Evolutionary conservation across 495 filamentous ascomycete species (phyloP).

Genomic region (Recurvomyces mirabilis): DNA sequence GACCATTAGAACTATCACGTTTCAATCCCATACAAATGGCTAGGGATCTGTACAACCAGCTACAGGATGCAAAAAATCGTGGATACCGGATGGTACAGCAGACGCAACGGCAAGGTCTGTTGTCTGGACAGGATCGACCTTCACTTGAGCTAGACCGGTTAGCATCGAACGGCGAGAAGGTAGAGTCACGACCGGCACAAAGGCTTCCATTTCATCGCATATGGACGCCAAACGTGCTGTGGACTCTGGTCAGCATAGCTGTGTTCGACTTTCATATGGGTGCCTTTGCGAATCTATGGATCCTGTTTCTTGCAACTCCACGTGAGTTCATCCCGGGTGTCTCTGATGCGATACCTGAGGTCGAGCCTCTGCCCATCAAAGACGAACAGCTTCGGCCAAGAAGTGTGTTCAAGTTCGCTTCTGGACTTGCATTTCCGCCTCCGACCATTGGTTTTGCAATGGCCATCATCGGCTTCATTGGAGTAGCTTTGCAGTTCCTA

Average conservation of each 20-base stretch:
- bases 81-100: constrained; percentile 15
- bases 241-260: constrained; percentile 22
- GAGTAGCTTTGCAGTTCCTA: constrained; percentile 24
- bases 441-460: constrained; percentile 25
- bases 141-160: constrained; percentile 17
- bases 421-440: constrained; percentile 24
- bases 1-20: constrained; percentile 9
- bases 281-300: constrained; percentile 26
- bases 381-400: constrained; percentile 8
- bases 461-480: constrained; percentile 27
- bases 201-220: constrained; percentile 23
- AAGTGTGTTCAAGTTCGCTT: constrained; percentile 22
- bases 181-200: constrained; percentile 7
- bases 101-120: constrained; percentile 21
- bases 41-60: neutral
- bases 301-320: constrained; percentile 26
- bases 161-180: constrained; percentile 8
- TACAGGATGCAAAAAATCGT: constrained; percentile 5
- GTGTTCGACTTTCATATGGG: constrained; percentile 31
- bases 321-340: constrained; percentile 18
- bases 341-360: constrained; percentile 1
- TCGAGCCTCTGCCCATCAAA: constrained; percentile 2
- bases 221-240: constrained; percentile 28
- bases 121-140: constrained; percentile 3
- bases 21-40: constrained; percentile 9